phyloP scores from a whole-genome alignment of 495 filamentous ascomycete species.

The Pyronema domesticum region DNA sequence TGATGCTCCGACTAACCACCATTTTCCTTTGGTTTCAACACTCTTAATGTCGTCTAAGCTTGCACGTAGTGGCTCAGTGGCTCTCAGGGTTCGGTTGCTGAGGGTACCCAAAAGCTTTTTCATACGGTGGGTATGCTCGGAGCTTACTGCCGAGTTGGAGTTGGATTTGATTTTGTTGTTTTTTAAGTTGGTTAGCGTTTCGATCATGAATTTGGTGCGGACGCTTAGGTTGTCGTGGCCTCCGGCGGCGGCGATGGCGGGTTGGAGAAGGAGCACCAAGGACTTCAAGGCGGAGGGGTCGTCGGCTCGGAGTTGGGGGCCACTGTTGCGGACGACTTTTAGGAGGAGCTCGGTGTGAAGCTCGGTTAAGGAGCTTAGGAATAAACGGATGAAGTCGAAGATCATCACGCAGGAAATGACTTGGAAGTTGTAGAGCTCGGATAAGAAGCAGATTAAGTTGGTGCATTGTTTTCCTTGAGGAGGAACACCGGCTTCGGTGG shows the following conservation, averaged over 20 bases:
- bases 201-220: slow-evolving; percentile 94
- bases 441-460: slow-evolving; percentile 71
- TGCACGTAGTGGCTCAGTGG: slow-evolving; percentile 65
- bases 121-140: slow-evolving; percentile 69
- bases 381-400: slow-evolving; percentile 74
- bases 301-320: slow-evolving; percentile 69
- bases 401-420: slow-evolving; percentile 63
- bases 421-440: slow-evolving; percentile 80
- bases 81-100: slow-evolving; percentile 47
- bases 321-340: slow-evolving; percentile 62
- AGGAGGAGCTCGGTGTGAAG: slow-evolving; percentile 82
- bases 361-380: slow-evolving; percentile 59
- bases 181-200: slow-evolving; percentile 82
- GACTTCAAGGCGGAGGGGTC: slow-evolving; percentile 84
- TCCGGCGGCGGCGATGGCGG: slow-evolving; percentile 44
- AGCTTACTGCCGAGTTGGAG: slow-evolving; percentile 40
- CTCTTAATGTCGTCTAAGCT: slow-evolving; percentile 63
- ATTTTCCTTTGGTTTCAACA: slow-evolving; percentile 76
- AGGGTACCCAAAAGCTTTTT: slow-evolving; percentile 62
- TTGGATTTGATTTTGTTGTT: slow-evolving; percentile 78
- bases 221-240: slow-evolving; percentile 53
- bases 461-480: slow-evolving; percentile 43
- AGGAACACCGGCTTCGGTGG: slow-evolving; percentile 30
- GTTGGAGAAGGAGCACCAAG: slow-evolving; percentile 65
- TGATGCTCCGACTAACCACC: slow-evolving; percentile 93